phyloP scores from a whole-genome alignment of 768 basidiomycete species.

The Leccinum rimulosum region DNA sequence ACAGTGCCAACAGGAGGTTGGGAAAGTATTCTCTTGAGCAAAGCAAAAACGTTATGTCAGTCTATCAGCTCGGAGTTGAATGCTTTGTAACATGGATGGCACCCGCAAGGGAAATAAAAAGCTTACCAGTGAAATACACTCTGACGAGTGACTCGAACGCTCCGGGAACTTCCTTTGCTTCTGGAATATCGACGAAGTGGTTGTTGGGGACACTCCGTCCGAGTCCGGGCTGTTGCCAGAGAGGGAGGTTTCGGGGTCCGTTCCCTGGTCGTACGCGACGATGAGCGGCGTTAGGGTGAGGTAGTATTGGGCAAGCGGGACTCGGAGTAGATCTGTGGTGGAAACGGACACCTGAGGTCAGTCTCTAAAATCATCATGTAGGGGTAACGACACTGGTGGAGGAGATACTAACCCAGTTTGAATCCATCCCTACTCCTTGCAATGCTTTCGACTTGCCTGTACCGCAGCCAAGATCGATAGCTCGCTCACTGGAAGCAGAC shows the following conservation, averaged over 20 bases:
- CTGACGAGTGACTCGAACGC: constrained; percentile 43
- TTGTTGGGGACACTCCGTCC: not conserved
- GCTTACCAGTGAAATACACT: constrained; percentile 56
- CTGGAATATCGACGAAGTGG: constrained; percentile 4
- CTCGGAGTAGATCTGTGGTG: constrained; percentile 4
- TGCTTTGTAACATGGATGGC: not conserved
- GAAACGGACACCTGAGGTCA: not conserved
- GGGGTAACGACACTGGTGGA: not conserved
- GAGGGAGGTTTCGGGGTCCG: not conserved
- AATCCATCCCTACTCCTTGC: constrained; percentile 15
- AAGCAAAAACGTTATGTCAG: too few relatives aligned
- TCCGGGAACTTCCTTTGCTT: constrained; percentile 3
- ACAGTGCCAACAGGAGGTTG: constrained; percentile 29
- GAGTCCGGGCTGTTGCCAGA: not conserved
- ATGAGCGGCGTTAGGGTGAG: constrained; percentile 7
- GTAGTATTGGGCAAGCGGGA: constrained; percentile 5
- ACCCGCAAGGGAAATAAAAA: not conserved
- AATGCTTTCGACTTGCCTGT: constrained; percentile 47
- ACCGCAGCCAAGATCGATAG: constrained; percentile 78
- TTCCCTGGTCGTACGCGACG: constrained; percentile 1
- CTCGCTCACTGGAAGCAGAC: constrained; percentile 39
- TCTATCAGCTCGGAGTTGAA: not conserved
- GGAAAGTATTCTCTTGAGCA: constrained; percentile 25
- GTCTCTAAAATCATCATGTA: not conserved
- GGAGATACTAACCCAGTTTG: constrained; percentile 55